Evolutionary conservation across 768 basidiomycete species (phyloP).

Genomic region (Kwoniella mangroviensis): DNA sequence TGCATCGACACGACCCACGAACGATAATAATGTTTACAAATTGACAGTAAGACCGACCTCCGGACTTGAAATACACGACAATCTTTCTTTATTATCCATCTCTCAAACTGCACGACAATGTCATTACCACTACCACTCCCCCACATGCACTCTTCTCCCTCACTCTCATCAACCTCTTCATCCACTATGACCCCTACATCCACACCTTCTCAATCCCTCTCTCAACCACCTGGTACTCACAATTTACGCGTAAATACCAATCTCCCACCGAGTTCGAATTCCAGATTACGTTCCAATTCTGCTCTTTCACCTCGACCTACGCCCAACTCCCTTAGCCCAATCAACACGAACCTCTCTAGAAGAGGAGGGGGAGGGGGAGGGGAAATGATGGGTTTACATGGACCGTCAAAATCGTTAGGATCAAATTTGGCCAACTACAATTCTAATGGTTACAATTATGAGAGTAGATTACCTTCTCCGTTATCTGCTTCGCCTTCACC

Average conservation of each 20-base stretch:
- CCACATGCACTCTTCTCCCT: constrained; percentile 5
- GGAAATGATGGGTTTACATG: constrained; percentile 6
- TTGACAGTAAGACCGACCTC: background rate
- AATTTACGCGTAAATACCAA: constrained; percentile 13
- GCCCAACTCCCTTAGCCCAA: constrained; percentile 17
- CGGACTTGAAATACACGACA: background rate
- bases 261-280: background rate
- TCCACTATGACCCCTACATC: constrained; percentile 7
- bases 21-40: background rate
- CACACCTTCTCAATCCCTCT: constrained; percentile 1
- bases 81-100: background rate
- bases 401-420: constrained; percentile 18
- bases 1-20: background rate
- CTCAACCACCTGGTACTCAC: background rate
- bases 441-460: background rate
- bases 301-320: constrained; percentile 17
- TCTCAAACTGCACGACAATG: constrained; percentile 1
- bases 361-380: background rate
- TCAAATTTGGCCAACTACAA: constrained; percentile 6
- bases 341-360: constrained; percentile 10
- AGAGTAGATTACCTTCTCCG: background rate
- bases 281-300: constrained; percentile 15
- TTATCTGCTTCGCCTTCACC: background rate
- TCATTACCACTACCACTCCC: constrained; percentile 6
- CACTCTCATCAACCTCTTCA: constrained; percentile 15